Evolutionary conservation across 352 stramenopile genomes (phyloP), one percentile per base, ranked within the genome.

Genomic region (Phytopythium delawarense): DNA sequence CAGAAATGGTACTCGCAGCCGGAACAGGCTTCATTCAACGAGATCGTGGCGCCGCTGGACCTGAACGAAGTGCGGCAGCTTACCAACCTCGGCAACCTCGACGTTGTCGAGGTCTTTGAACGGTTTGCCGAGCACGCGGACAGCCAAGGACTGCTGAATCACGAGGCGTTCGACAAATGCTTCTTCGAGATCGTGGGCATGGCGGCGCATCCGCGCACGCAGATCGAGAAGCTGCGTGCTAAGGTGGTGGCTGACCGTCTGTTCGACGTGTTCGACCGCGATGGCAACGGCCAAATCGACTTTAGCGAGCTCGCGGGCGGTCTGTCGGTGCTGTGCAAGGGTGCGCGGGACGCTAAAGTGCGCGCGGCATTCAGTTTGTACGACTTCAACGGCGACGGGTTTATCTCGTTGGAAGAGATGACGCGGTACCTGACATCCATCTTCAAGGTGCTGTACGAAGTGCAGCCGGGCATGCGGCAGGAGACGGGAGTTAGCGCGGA

Each of bases 401-500:
- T 80, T 48, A 95, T 97, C 35, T 92, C 82, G 13, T 61, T 92
- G 6, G 84, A 91, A 16, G 89, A 96, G 58, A 96, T 96, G 88
- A 90, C 79, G 32, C 75, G 78, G 18, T 97, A 96, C 66, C 58
- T 97, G 32, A 92, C 77, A 4, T 86, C 84, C 9, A 92, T 96
- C 39, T 97, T 96, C 63, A 92, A 85, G 55, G 82, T 96, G 9
- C 42, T 96, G 59, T 96, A 93, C 65, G 84, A 92, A 59, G 78
- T 92, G 11, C 89, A 94, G 39, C 77, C 86, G 16, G 70, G 87
- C 45, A 90, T 92, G 74, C 73, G 73, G 9, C 50, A 76, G 13
- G 75, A 91, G 64, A 88, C 83, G 0, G 82, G 82, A 16, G 78
- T 90, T 0, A 81, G 81, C 0, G 78, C 89, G 7, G 80, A 92